These are phyloP conservation scores for Pichia pseudocactophila DNA, from an alignment of 805 yeast species.

Conservation along the genomic window DNA sequence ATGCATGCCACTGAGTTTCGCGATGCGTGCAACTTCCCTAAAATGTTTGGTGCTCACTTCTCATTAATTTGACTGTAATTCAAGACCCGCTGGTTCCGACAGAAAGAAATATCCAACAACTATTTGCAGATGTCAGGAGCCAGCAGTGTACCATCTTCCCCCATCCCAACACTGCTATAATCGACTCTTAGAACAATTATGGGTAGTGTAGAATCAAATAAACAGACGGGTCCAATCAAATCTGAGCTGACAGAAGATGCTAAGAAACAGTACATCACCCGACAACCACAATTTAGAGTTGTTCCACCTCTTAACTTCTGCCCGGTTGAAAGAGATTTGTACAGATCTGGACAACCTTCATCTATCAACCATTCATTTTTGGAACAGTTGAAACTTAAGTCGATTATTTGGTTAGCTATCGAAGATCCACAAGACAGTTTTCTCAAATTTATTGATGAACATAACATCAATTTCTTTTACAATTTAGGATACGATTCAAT, in stretches of 20 bases:
- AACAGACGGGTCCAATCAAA: not conserved
- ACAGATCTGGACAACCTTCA: conserved; percentile 91
- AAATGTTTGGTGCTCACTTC: too few species aligned
- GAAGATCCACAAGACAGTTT: conserved; percentile 93
- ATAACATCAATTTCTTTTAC: conserved; percentile 69
- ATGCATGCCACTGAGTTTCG: too few species aligned
- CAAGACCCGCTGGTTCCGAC: too few species aligned
- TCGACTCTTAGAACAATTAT: too few species aligned
- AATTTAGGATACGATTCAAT: conserved; percentile 55
- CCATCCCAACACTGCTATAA: too few species aligned
- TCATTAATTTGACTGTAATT: too few species aligned
- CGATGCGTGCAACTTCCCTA: too few species aligned
- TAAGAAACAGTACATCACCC: not conserved
- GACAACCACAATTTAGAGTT: conserved; percentile 48
- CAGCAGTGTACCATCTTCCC: too few species aligned
- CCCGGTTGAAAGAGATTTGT: conserved; percentile 82
- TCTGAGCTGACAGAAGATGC: not conserved
- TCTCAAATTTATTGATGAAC: conserved; percentile 67
- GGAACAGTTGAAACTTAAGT: conserved; percentile 59
- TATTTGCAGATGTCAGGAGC: too few species aligned
- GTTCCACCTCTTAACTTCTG: conserved; percentile 95
- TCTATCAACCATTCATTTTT: conserved; percentile 87
- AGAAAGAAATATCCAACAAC: too few species aligned
- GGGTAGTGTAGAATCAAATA: not conserved
- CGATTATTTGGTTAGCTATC: conserved; percentile 88